Evolutionary conservation across 805 yeast species (phyloP).

Genomic region (Starmerella gropengiesseri): DNA sequence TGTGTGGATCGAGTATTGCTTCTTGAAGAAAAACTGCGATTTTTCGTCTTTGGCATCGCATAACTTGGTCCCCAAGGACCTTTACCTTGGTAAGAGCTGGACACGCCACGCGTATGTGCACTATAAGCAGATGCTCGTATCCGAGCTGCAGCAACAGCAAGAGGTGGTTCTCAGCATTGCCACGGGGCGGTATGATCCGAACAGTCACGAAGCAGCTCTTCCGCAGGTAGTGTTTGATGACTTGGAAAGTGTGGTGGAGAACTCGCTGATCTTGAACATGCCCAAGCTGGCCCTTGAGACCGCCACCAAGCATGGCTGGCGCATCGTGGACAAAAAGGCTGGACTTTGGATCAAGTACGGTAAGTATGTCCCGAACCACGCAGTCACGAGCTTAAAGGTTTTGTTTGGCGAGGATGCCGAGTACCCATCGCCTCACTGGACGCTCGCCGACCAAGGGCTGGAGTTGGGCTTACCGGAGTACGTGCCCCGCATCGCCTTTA

Average conservation of each 20-base stretch:
- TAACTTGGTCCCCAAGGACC: conserved; percentile 38
- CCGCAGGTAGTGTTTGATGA: conserved; percentile 22
- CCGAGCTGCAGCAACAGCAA: conserved; percentile 31
- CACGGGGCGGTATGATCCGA: conserved; percentile 2
- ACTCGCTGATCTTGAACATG: conserved; percentile 18
- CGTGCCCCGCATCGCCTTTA: conserved; percentile 27
- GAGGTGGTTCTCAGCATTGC: conserved; percentile 17
- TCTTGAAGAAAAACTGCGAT: conserved; percentile 19
- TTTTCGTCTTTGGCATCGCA: conserved; percentile 32
- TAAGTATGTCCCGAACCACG: conserved; percentile 27
- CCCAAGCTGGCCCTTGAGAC: conserved; percentile 11
- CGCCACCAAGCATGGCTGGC: conserved; percentile 30
- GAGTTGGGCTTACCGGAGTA: conserved; percentile 12
- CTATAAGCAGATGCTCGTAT: conserved; percentile 25
- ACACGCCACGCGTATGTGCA: conserved; percentile 33
- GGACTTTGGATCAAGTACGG: conserved; percentile 58
- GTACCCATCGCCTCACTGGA: conserved; percentile 73
- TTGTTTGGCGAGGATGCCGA: conserved; percentile 62
- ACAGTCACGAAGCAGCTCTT: neutral
- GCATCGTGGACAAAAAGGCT: conserved; percentile 23
- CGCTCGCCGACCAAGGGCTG: conserved; percentile 27
- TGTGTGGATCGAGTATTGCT: conserved; percentile 32
- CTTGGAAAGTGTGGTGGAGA: neutral
- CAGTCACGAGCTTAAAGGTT: conserved; percentile 52
- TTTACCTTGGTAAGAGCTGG: conserved; percentile 39